phyloP scores from a whole-genome alignment of 1,284 basidiomycete species.

The Cystobasidium pallidum region DNA sequence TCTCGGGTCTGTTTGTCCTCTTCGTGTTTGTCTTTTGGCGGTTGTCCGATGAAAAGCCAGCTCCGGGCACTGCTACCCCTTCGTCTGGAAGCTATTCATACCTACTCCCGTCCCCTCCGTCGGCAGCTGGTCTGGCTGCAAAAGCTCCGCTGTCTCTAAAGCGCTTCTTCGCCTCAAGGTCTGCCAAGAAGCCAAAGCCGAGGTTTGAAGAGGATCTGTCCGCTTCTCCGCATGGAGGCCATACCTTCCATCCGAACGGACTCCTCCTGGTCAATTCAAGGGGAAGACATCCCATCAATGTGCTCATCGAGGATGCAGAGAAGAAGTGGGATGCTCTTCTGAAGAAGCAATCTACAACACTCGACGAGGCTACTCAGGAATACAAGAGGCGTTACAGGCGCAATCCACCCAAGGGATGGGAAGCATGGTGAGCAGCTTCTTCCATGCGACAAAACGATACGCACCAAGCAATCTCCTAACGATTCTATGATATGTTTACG shows the following conservation, averaged over 20 bases:
- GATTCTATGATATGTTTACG: neutral
- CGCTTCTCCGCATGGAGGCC: constrained; percentile 10
- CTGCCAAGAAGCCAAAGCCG: constrained; percentile 11
- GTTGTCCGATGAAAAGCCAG: neutral
- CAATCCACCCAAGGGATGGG: constrained; percentile 57
- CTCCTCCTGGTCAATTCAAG: constrained; percentile 48
- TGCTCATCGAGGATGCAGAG: constrained; percentile 59
- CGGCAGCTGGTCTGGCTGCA: constrained; percentile 6
- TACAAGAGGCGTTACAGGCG: constrained; percentile 58
- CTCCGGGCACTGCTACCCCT: neutral
- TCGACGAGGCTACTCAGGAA: constrained; percentile 59
- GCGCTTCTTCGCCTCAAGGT: constrained; percentile 1
- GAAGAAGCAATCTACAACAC: constrained; percentile 58
- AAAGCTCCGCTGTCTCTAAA: constrained; percentile 8
- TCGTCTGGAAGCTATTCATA: constrained; percentile 3
- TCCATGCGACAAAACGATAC: no score
- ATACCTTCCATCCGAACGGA: constrained; percentile 46
- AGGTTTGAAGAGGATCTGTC: neutral
- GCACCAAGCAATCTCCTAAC: no score
- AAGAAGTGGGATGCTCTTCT: constrained; percentile 59
- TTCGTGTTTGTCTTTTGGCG: constrained; percentile 8
- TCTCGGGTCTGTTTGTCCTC: constrained; percentile 8
- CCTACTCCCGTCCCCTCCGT: constrained; percentile 16
- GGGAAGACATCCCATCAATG: constrained; percentile 57
- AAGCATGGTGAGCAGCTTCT: constrained; percentile 48